Conservation (phyloP, 2,329 filamentous ascomycete species). For the Penicillium olsonii region DNA sequence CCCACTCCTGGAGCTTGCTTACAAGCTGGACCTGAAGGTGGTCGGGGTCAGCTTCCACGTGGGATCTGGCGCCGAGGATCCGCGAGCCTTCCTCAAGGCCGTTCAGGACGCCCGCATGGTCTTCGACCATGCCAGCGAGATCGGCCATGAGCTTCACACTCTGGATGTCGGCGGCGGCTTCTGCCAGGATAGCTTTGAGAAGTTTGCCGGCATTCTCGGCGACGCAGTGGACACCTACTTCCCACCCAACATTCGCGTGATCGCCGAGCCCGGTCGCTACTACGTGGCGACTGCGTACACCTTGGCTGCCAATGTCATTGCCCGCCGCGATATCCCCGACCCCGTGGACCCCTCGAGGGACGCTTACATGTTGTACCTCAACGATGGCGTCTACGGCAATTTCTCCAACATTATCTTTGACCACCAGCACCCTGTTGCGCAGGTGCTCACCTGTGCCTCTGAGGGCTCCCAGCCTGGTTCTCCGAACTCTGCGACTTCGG, state of each 20-base stretch:
- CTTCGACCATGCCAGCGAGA: constrained; percentile 76
- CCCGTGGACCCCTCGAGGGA: constrained; percentile 49
- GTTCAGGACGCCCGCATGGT: constrained; percentile 85
- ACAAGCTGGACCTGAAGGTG: constrained; percentile 81
- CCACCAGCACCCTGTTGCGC: constrained; percentile 86
- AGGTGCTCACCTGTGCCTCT: constrained; percentile 69
- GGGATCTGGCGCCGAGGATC: constrained; percentile 92
- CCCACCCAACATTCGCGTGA: constrained; percentile 78
- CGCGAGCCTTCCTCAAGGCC: constrained; percentile 85
- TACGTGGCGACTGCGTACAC: constrained; percentile 94
- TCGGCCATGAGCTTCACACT: constrained; percentile 80
- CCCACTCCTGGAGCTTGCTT: constrained; percentile 75
- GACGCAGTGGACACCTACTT: constrained; percentile 85
- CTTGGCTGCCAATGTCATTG: constrained; percentile 92
- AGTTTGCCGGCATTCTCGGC: constrained; percentile 79
- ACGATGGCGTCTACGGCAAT: constrained; percentile 97
- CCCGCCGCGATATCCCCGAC: constrained; percentile 82
- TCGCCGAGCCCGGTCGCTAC: constrained; percentile 94
- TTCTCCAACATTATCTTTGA: constrained; percentile 99
- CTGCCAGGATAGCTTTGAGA: constrained; percentile 84
- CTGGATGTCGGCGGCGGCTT: constrained; percentile 96
- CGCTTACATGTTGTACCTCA: constrained; percentile 96
- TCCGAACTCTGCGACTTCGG: constrained; percentile 40
- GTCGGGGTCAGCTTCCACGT: constrained; percentile 98
- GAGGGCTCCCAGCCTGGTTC: constrained; percentile 60